Base-by-base conservation (phyloP, 1,284 basidiomycete genomes). In the Trichosporon faecale region DNA sequence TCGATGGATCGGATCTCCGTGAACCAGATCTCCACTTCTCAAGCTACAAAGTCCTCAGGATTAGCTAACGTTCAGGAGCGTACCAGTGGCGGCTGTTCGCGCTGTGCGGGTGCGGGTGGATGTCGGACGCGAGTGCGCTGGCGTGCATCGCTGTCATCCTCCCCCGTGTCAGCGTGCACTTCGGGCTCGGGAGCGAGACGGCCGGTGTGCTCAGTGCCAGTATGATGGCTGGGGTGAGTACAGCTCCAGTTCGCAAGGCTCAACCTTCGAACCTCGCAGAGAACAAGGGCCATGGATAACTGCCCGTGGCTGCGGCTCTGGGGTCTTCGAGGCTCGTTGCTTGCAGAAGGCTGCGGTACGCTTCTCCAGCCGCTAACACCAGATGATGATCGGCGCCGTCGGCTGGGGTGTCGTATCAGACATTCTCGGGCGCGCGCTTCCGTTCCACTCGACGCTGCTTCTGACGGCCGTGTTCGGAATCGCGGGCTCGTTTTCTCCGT, bases 331-430 rank as follows among this genome's bases (percentile, higher is more conserved):
- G n/a, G n/a, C n/a, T n/a, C n/a, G n/a, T n/a, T n/a, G n/a, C n/a
- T n/a, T n/a, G n/a, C n/a, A n/a, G n/a, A n/a, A n/a, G n/a, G n/a
- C n/a, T n/a, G n/a, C n/a, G n/a, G n/a, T n/a, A n/a, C n/a, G n/a
- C n/a, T n/a, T n/a, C n/a, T n/a, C n/a, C n/a, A n/a, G n/a, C n/a
- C 65, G 65, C 18, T 61, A 27, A 57, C 88, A 12, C 7, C 93
- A 96, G 52, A 98, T 98, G 96, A 97, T 97, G 93, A 82, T 98
- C 69, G 95, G 95, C 3, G 94, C 94, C 0, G 85, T 96, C 11
- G 92, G 91, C 2, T 97, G 94, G 94, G 94, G 94, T 66, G 90
- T 91, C 31, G 91, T 91, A 66, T 93, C 92, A 21, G 92, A 95
- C 81, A 81, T 94, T 7, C 84, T 93, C 79, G 96, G 96, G 2